Evolutionary conservation across 2,329 filamentous ascomycete species (phyloP).

Genomic region (Colletotrichum tropicicola): DNA sequence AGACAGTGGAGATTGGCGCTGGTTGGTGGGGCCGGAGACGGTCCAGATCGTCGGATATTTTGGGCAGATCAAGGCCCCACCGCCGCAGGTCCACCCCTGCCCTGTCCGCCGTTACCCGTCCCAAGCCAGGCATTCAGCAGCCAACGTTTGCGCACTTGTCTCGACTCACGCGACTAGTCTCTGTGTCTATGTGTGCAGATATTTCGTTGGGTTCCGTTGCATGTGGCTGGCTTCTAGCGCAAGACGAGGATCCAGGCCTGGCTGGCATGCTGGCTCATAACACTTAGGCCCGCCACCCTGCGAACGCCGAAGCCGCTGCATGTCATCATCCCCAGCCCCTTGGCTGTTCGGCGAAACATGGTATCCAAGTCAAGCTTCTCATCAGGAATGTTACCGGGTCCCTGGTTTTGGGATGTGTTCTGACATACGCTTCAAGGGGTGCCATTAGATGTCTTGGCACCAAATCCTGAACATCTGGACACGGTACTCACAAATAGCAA

Average conservation of each 20-base stretch:
- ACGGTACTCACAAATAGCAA: too few relatives aligned
- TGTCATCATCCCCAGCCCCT: too few relatives aligned
- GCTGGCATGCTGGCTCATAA: neutral
- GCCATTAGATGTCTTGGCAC: too few relatives aligned
- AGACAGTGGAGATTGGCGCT: constrained; percentile 6
- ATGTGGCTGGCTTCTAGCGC: neutral
- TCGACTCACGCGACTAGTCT: too few relatives aligned
- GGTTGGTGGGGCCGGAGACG: neutral
- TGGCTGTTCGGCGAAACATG: neutral
- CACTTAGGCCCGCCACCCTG: too few relatives aligned
- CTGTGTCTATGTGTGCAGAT: too few relatives aligned
- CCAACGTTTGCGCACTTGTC: too few relatives aligned
- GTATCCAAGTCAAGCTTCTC: neutral
- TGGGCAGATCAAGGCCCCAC: neutral
- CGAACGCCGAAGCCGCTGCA: too few relatives aligned
- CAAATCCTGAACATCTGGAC: too few relatives aligned
- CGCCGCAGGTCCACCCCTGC: constrained; percentile 11
- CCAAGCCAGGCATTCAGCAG: too few relatives aligned
- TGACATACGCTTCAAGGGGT: too few relatives aligned
- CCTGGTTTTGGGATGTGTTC: neutral
- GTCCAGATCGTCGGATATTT: neutral
- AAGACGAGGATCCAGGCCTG: neutral
- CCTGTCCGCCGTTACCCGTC: neutral
- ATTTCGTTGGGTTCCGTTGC: neutral
- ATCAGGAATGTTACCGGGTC: neutral